Base-by-base conservation (phyloP, 306 rosid genomes). In the Sicyos baderoa region DNA sequence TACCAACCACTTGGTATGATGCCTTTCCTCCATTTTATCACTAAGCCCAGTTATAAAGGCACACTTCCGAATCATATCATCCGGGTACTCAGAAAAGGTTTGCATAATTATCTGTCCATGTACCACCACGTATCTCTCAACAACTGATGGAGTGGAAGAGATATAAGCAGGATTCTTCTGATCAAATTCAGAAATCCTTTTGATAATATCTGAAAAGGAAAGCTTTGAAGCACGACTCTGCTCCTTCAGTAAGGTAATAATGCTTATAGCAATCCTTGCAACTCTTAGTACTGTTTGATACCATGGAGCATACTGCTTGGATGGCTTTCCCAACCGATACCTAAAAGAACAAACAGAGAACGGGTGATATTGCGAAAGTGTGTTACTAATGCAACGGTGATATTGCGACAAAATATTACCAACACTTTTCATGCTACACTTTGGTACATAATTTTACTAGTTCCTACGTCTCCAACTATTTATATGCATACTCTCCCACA, bases 21-120 rank as follows among this genome's bases (percentile, higher is more conserved):
- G 97, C 9, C 95, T 83, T 77, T 68, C 93, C 83, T 93, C 98
- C 97, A 93, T 93, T 80, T 89, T 89, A 21, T 68, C 80, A 40
- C 64, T 2, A 40, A 93, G 97, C 66, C 97, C 94, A 13, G 77
- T 67, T 75, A 93, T 86, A 80, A 93, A 93, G 48, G 99, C 76
- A 77, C 83, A 90, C 74, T 77, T 90, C 77, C 76, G 87, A 52
- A 93, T 83, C 78, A 77, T 76, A 1, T 48, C 81, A 76, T 86
- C 97, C 9, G 99, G 97, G 86, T 69, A 93, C 71, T 82, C 96
- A 17, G 91, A 85, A 80, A 93, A 93, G 54, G 88, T 81, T 78
- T 93, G 99, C 76, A 88, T 78, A 77, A 93, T 82, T 15, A 93
- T 93, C 81, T 88, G 99, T 44, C 99, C 99, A 52, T 93, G 97